Evolutionary conservation across 768 basidiomycete species (phyloP), one percentile per base, ranked within the genome.

Genomic region (Lentinus tigrinus): DNA sequence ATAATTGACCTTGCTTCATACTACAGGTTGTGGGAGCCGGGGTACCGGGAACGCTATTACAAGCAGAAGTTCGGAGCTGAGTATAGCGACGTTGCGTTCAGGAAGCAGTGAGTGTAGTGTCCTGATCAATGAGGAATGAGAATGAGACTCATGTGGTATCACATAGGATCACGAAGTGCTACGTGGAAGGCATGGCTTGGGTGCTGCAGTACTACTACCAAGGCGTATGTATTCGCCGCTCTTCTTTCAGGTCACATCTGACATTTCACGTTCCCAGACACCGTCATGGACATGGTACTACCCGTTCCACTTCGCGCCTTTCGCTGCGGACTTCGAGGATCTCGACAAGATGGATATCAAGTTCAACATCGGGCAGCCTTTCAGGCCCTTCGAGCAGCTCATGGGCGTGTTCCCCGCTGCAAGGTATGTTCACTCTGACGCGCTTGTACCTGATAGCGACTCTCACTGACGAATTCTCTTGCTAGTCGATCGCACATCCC

Each of bases 281-380:
- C 91, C 92, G 3, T 97, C 95, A 3, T 98, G 96, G 96, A 86
- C 95, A 68, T 99, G 97, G 97, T 99, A 89, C 75, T 98, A 98
- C 72, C 97, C 97, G 1, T 95, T 90, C 67, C 97, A 99, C 73
- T 99, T 97, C 71, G 93, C 97, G 13, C 97, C 97, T 0, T 99
- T 99, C 71, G 97, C 97, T 8, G 87, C 88, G 59, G 97, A 99
- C 72, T 98, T 98, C 64, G 81, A 83, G 55, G 87, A 91, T 44
- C 77, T 96, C 47, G 82, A 80, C 36, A 79, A 85, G 62, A 85
- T 95, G 84, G 76, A 93, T 37, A 85, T 98, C 69, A 73, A 77
- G 37, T 98, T 98, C 67, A 81, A 83, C 4, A 69, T 85, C 24
- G 93, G 95, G 6, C 80, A 85, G 58, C 97, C 97, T 3, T 98